These are phyloP conservation scores for Trichodelitschia bisporula DNA, from an alignment of 495 filamentous ascomycete genomes.

Conservation along the genomic window DNA sequence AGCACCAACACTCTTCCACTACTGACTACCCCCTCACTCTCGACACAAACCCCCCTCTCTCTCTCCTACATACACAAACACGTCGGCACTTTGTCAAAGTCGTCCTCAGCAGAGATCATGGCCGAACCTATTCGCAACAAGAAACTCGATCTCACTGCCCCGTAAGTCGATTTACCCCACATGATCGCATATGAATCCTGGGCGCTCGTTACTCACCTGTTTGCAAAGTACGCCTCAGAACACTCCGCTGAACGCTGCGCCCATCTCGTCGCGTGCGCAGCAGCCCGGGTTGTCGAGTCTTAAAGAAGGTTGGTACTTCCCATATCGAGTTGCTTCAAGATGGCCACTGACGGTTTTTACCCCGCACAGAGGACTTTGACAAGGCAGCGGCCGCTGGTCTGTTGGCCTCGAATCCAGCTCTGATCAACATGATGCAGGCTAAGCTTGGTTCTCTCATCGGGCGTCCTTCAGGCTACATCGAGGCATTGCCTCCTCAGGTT, in stretches of 20 bases:
- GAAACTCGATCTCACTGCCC: constrained; percentile 53
- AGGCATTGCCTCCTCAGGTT: constrained; percentile 70
- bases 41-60: too few species aligned
- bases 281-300: constrained; percentile 88
- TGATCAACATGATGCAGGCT: constrained; percentile 92
- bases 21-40: too few species aligned
- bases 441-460: constrained; percentile 86
- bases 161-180: constrained; percentile 46
- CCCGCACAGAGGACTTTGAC: constrained; percentile 60
- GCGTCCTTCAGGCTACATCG: constrained; percentile 90
- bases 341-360: constrained; percentile 9
- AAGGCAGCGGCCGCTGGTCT: constrained; percentile 54
- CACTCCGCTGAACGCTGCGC: constrained; percentile 79
- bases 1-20: too few species aligned
- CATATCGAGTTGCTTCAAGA: too few species aligned
- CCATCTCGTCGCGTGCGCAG: constrained; percentile 92
- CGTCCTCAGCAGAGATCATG: constrained; percentile 32
- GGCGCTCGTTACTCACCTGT: constrained; percentile 4
- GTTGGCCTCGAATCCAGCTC: constrained; percentile 77
- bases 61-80: too few species aligned
- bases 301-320: constrained; percentile 80
- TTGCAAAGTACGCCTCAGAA: constrained; percentile 69
- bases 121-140: constrained; percentile 82
- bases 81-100: too few species aligned
- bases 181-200: constrained; percentile 5